Base-by-base conservation (phyloP, 805 yeast species). In the Millerozyma miso region DNA sequence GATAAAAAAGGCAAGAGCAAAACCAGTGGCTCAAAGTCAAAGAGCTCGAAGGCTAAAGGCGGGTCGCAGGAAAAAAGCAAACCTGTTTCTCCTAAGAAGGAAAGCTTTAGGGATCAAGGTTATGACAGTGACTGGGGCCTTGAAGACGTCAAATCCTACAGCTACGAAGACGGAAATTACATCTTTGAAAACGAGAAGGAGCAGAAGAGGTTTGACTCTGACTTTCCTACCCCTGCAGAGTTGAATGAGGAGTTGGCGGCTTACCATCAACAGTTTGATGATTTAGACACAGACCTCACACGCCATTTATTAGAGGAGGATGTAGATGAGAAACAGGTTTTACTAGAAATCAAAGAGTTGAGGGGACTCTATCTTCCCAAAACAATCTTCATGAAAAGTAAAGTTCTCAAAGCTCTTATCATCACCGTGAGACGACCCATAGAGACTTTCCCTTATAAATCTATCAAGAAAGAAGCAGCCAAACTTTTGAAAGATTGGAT, bases 51-150 rank as follows among this genome's bases (percentile, higher is more conserved):
- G 20, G 31, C 42, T 39, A 45, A 48, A 42, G 38, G 47, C 31
- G 18, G 41, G 7, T 44, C 41, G 31, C 31, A 26, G 37, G 36
- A 35, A 6, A 42, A 42, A 19, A 23, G 38, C 19, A 34, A 39
- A 13, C 40, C 46, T 14, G 31, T 38, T 10, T 23, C 35, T 14
- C 40, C 42, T 33, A 15, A 13, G 17, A 32, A 32, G 17, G 45
- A 33, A 26, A 14, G 44, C 10, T 23, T 23, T 23, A 46, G 48
- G 32, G 43, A 42, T 39, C 52, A 41, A 33, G 60, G 55, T 16
- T 59, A 63, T 35, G 67, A 65, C 41, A 55, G 68, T 5, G 76
- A 70, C 54, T 70, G 76, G 76, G 76, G 76, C 4, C 44, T 69
- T 13, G 73, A 67, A 12, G 71, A 63, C n/a, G 56, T 63, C n/a